Evolutionary conservation across 225 moss, liverwort and hornwort genomes (phyloP), one percentile per base, ranked within the genome.

Genomic region (Antitrichia curtipendula): DNA sequence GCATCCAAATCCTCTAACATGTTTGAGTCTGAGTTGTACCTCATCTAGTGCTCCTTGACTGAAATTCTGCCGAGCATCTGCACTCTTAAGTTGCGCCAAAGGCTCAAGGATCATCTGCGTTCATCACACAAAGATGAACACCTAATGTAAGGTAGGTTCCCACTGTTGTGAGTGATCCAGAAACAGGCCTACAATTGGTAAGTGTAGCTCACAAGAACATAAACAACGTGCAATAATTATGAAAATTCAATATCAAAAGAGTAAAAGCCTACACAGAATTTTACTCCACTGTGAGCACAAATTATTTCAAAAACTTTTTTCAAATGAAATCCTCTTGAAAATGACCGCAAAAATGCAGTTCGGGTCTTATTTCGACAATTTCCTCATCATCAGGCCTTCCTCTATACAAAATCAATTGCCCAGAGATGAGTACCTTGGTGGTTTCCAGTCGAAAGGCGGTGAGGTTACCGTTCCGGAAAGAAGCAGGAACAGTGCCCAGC

Each of bases 21-120:
- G 50, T 28, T 84, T 32, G 61, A 69, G 71, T 57, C 47, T 70
- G 60, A n/a, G 32, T 83, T 91, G 50, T 91, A 98, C 98, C 97
- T 99, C 98, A 92, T 97, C 95, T 40, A 99, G 90, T 65, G 95
- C 95, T 91, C 97, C 96, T 93, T 97, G 97, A 88, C 94, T 97
- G 90, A 97, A 99, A 85, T 96, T 97, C 60, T 95, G 92, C 76
- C 94, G 90, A 77, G 91, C 83, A 88, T 97, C 98, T 87, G 95
- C 97, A 83, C 93, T 91, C 94, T 95, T 99, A 80, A 99, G 85
- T 90, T 95, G 95, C 50, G 93, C 92, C 97, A 97, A 93, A 64
- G 95, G 98, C 92, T 95, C 97, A 56, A 93, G 60, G 64, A 95
- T 88, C 93, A 94, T 94, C 95, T 94, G 77, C 78, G 38, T 57